phyloP scores from a whole-genome alignment of 208 protist species.

The Leishmania guyanensis region DNA sequence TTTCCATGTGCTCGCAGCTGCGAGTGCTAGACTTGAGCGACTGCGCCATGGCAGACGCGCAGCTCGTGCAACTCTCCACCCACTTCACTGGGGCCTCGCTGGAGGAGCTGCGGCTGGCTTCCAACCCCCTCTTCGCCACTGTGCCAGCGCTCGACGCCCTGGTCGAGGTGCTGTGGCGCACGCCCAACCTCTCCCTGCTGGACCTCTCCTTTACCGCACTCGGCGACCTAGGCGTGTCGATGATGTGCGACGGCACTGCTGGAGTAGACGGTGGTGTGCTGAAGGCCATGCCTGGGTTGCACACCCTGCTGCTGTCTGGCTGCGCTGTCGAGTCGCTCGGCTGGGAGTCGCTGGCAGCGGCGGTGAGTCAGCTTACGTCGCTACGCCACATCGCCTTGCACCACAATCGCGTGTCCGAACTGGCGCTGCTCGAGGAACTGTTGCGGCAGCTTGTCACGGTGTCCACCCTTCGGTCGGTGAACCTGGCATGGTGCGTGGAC shows the following conservation, averaged over 20 bases:
- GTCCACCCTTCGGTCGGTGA: slow-evolving; percentile 17
- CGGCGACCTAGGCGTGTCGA: slow-evolving; percentile 64
- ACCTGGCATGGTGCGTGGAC: slow-evolving; percentile 20
- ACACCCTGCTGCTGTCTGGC: slow-evolving; percentile 51
- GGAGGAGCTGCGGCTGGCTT: slow-evolving; percentile 46
- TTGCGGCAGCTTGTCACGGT: slow-evolving; percentile 10
- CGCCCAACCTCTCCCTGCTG: slow-evolving; percentile 34
- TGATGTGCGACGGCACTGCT: slow-evolving; percentile 61
- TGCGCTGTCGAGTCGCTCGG: slow-evolving; percentile 52
- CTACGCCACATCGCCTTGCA: slow-evolving; percentile 60
- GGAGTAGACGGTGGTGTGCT: slow-evolving; percentile 38
- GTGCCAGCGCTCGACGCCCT: slow-evolving; percentile 48
- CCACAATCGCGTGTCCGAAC: slow-evolving; percentile 38
- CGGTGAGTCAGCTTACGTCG: slow-evolving; percentile 28
- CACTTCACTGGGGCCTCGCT: slow-evolving; percentile 40
- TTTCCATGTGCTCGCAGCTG: slow-evolving; percentile 52
- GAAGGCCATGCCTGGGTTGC: slow-evolving; percentile 35
- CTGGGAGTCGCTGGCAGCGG: slow-evolving; percentile 64
- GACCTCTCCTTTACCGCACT: slow-evolving; percentile 75
- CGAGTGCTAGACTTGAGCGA: slow-evolving; percentile 59
- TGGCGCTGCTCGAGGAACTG: slow-evolving; percentile 6
- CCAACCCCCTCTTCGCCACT: slow-evolving; percentile 64
- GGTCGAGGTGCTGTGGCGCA: slow-evolving; percentile 35
- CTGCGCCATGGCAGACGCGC: slow-evolving; percentile 44
- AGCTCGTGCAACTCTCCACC: slow-evolving; percentile 25